Percentiles rank a stretch among this genome's conserved stretches.
Conservation (phyloP, 305 asterid species). For the Rubia tinctorum region DNA sequence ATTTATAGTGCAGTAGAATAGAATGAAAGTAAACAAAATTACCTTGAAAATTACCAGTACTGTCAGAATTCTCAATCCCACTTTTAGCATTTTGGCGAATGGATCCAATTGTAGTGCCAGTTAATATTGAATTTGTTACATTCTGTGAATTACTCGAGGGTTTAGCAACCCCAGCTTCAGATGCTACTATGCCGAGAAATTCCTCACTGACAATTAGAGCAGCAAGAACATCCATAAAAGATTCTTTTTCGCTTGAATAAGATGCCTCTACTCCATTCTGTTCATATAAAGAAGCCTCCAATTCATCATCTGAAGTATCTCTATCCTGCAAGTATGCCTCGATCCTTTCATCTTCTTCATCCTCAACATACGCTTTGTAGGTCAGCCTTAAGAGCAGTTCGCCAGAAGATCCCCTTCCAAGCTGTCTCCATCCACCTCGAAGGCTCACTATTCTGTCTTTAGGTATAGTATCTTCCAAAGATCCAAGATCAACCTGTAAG, state of each 20-base stretch:
- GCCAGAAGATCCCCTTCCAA: conserved; percentile 78
- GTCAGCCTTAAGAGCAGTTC: conserved; percentile 85
- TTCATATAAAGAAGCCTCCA: conserved; percentile 31
- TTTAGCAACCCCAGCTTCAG: conserved; percentile 60
- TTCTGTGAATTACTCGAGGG: conserved; percentile 29
- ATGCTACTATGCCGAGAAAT: conserved; percentile 84
- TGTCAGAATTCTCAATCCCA: conserved; percentile 37
- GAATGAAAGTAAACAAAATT: conserved; percentile 20
- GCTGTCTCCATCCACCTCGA: conserved; percentile 70
- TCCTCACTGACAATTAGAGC: conserved; percentile 90
- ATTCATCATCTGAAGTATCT: conserved; percentile 57
- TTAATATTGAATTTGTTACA: conserved; percentile 32
- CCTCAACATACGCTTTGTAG: conserved; percentile 96
- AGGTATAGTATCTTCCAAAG: conserved; percentile 93
- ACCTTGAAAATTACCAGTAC: conserved; percentile 54
- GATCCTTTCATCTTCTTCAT: conserved; percentile 87
- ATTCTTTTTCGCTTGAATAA: conserved; percentile 52
- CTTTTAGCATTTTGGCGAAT: conserved; percentile 35
- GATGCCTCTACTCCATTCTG: conserved; percentile 30
- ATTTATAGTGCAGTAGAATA: not conserved
- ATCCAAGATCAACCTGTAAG: conserved; percentile 83
- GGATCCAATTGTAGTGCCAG: conserved; percentile 29
- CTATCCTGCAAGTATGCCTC: conserved; percentile 31
- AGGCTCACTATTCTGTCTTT: conserved; percentile 75
- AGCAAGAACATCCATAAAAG: conserved; percentile 79